Percentiles rank a stretch among this genome's conserved stretches.
phyloP scores from a whole-genome alignment of 768 basidiomycete genomes.

The Lactarius hatsudake region DNA sequence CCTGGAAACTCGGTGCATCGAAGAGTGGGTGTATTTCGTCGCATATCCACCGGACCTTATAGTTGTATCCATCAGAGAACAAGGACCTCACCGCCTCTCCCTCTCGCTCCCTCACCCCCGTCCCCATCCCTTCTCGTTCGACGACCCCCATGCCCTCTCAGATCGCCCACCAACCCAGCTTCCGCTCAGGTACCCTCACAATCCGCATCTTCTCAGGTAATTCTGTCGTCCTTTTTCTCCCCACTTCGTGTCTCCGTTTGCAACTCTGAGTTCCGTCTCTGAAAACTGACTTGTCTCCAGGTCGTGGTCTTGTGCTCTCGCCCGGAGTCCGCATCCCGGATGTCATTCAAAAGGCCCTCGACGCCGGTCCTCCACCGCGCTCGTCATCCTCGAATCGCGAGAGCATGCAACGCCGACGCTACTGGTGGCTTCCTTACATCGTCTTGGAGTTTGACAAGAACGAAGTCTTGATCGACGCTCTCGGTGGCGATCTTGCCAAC shows the following conservation, averaged over 20 bases:
- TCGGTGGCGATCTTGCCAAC: conserved; percentile 86
- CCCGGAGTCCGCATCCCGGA: conserved; percentile 78
- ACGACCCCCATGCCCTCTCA: conserved; percentile 59
- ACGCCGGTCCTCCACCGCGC: conserved; percentile 52
- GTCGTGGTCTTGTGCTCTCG: conserved; percentile 78
- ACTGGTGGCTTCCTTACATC: conserved; percentile 95
- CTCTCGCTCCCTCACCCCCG: conserved; percentile 78
- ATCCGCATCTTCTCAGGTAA: conserved; percentile 92
- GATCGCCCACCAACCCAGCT: conserved; percentile 40
- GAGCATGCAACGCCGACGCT: conserved; percentile 87
- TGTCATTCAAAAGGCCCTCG: conserved; percentile 79
- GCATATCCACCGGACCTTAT: conserved; percentile 8
- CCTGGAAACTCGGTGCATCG: conserved; percentile 51
- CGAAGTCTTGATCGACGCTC: conserved; percentile 92
- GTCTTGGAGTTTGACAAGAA: conserved; percentile 99
- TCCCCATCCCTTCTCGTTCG: conserved; percentile 64
- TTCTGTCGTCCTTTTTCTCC: conserved; percentile 28
- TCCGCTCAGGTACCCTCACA: conserved; percentile 88
- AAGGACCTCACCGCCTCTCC: conserved; percentile 60
- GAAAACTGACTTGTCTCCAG: conserved; percentile 36
- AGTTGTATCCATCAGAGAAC: conserved; percentile 42
- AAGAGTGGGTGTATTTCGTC: conserved; percentile 35
- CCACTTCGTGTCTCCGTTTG: not conserved
- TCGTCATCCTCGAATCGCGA: conserved; percentile 69
- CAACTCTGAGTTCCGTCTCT: not conserved